Evolutionary conservation across 2,329 filamentous ascomycete genomes (phyloP).

Genomic region (Exophiala sp.): DNA sequence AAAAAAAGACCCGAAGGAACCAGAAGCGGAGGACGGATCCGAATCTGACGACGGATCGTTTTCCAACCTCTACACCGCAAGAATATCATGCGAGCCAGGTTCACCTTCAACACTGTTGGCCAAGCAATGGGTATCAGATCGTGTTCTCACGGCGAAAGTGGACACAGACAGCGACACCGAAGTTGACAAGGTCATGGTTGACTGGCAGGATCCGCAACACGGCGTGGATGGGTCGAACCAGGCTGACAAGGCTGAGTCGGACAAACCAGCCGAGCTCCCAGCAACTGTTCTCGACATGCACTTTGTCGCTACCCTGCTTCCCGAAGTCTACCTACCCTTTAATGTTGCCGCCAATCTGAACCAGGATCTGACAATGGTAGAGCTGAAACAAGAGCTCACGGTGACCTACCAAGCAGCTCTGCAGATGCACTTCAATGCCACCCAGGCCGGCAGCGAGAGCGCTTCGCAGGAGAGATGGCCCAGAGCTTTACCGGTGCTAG

Average conservation of each 20-base stretch:
- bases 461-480: slow-evolving; percentile 33
- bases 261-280: slow-evolving; percentile 33
- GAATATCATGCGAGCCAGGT: slow-evolving; percentile 42
- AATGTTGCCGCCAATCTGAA: slow-evolving; percentile 39
- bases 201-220: slow-evolving; percentile 26
- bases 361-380: slow-evolving; percentile 37
- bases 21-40: slow-evolving; percentile 23
- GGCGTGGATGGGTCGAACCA: slow-evolving; percentile 2
- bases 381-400: slow-evolving; percentile 27
- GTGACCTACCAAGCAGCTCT: slow-evolving; percentile 27
- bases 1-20: slow-evolving; percentile 28
- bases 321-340: slow-evolving; percentile 40
- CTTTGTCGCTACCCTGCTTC: slow-evolving; percentile 41
- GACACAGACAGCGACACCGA: slow-evolving; percentile 36
- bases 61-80: slow-evolving; percentile 33
- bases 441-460: slow-evolving; percentile 20
- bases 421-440: slow-evolving; percentile 8
- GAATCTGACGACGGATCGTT: slow-evolving; percentile 23
- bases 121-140: slow-evolving; percentile 39
- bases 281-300: slow-evolving; percentile 39
- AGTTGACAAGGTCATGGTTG: slow-evolving; percentile 36
- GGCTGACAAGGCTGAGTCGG: slow-evolving; percentile 28
- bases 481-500: slow-evolving; percentile 33
- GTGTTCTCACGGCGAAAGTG: slow-evolving; percentile 32
- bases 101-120: slow-evolving; percentile 41